phyloP scores from a whole-genome alignment of 2,329 filamentous ascomycete genomes.

The Penicillium sp. region DNA sequence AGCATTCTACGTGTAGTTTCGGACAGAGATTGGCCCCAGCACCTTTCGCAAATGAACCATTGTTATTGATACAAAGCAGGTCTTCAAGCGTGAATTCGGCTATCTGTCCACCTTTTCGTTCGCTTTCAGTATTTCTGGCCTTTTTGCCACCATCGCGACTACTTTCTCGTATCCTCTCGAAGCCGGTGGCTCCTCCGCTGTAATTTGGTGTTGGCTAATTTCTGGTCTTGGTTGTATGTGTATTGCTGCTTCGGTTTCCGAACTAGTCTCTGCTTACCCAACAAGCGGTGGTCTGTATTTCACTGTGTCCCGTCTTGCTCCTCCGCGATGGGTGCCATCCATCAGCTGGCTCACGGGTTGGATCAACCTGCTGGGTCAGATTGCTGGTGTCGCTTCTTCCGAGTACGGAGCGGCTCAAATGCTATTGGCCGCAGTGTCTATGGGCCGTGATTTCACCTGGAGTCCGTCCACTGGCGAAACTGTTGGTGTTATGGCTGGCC shows the following conservation, averaged over 20 bases:
- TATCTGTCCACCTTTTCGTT: constrained; percentile 59
- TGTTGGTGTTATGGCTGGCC: constrained; percentile 54
- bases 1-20: neutral
- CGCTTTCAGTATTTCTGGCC: constrained; percentile 54
- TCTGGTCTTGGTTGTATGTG: constrained; percentile 56
- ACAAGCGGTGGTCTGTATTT: constrained; percentile 56
- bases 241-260: constrained; percentile 52
- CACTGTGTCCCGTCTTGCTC: constrained; percentile 53
- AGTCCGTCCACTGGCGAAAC: constrained; percentile 43
- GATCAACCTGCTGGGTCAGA: constrained; percentile 52
- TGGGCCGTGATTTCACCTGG: constrained; percentile 37
- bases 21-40: neutral
- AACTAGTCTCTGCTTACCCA: constrained; percentile 57
- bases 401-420: constrained; percentile 57
- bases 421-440: constrained; percentile 35
- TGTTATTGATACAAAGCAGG: constrained; percentile 26
- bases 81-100: constrained; percentile 58
- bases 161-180: constrained; percentile 53
- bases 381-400: constrained; percentile 53
- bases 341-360: constrained; percentile 51
- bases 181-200: constrained; percentile 49
- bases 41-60: neutral
- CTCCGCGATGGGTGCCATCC: constrained; percentile 45
- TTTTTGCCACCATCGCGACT: constrained; percentile 55
- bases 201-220: constrained; percentile 58